These are phyloP conservation scores for Rhynchospora tenuis DNA, from an alignment of 176 grass and related monocot genomes.

Conservation along the genomic window DNA sequence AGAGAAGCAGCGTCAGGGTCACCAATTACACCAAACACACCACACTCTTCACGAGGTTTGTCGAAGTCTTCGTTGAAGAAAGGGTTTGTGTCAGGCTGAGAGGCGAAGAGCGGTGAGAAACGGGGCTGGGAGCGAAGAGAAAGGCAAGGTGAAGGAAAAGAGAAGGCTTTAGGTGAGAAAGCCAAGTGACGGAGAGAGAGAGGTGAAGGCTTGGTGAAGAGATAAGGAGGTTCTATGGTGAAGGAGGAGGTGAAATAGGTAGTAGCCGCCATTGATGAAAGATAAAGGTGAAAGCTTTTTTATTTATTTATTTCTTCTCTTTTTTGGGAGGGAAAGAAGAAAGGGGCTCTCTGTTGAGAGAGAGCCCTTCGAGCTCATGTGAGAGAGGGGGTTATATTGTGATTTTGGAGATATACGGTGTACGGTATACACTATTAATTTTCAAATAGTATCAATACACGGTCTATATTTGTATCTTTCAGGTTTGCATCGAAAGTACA, in stretches of 20 bases:
- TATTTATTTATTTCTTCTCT: not conserved
- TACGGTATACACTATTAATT: not conserved
- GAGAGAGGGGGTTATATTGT: constrained; percentile 44
- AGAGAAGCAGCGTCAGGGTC: constrained; percentile 66
- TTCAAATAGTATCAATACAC: not conserved
- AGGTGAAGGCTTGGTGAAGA: not conserved
- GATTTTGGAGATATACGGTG: not conserved
- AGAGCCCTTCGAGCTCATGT: constrained; percentile 40
- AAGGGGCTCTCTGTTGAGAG: constrained; percentile 33
- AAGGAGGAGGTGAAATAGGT: not conserved
- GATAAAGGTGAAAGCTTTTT: constrained; percentile 15
- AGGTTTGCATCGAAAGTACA: too few relatives aligned
- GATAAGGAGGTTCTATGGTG: not conserved
- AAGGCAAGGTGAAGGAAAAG: not conserved
- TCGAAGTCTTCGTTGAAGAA: constrained; percentile 29
- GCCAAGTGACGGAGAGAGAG: constrained; percentile 8
- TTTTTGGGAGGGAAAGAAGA: constrained; percentile 6
- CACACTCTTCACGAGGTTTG: constrained; percentile 93
- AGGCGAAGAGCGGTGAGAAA: not conserved
- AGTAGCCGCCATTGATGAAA: constrained; percentile 24
- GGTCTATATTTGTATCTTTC: not conserved
- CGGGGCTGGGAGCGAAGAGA: constrained; percentile 7
- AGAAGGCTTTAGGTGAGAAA: not conserved
- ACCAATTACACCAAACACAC: constrained; percentile 78
- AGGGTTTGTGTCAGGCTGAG: constrained; percentile 27